These are phyloP conservation scores for Globisporangium abappressorium DNA, from an alignment of 352 stramenopile species.

Conservation along the genomic window DNA sequence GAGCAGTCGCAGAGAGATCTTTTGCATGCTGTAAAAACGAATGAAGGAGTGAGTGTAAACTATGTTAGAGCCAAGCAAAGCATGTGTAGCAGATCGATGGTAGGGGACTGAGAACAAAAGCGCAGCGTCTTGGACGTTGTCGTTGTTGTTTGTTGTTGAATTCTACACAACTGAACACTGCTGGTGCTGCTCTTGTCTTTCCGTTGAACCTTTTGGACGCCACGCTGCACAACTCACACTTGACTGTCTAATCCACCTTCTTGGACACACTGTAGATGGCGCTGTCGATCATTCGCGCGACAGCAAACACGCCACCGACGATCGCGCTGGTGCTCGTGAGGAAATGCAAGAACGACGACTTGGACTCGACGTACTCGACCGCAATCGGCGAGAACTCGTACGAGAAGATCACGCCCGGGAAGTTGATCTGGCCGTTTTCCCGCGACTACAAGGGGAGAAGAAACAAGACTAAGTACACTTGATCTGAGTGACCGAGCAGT, in stretches of 20 bases:
- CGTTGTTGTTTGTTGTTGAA: conserved; percentile 2
- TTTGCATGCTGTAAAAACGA: neutral
- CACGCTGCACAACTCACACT: neutral
- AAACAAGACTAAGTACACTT: neutral
- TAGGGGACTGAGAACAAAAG: neutral
- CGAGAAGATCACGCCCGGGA: conserved; percentile 84
- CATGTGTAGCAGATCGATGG: neutral
- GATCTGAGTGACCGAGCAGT: neutral
- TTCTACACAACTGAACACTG: conserved; percentile 3
- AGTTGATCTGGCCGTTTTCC: conserved; percentile 54
- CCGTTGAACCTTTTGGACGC: neutral
- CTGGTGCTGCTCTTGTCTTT: neutral
- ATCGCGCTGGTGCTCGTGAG: conserved; percentile 87
- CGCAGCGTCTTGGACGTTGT: neutral
- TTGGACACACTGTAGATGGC: conserved; percentile 89
- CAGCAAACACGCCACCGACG: conserved; percentile 82
- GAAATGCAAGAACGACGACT: conserved; percentile 83
- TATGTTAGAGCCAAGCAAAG: conserved; percentile 12
- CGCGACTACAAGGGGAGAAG: conserved; percentile 19
- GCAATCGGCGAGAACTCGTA: conserved; percentile 90
- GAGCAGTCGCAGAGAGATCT: neutral
- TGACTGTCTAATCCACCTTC: conserved; percentile 70
- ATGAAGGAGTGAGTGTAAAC: conserved; percentile 12
- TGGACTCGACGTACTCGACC: conserved; percentile 85
- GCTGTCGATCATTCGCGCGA: conserved; percentile 83